Conservation (phyloP, 768 basidiomycete species). For the Hygrophoropsis aurantiaca region DNA sequence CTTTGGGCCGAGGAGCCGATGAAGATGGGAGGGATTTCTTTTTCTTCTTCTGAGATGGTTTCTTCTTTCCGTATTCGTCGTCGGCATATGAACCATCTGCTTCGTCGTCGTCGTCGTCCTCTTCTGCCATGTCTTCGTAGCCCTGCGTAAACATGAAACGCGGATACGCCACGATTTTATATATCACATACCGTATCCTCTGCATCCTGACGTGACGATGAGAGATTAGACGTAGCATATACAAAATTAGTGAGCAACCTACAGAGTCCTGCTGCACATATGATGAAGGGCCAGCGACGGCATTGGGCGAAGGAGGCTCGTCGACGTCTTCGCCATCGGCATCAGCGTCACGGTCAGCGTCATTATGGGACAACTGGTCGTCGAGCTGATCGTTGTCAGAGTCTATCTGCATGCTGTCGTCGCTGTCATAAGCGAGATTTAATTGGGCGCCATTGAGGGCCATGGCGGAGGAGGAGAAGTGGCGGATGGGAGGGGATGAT, state of each 20-base stretch:
- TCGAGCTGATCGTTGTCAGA: conserved; percentile 44
- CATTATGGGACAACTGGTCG: conserved; percentile 38
- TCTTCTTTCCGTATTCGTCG: conserved; percentile 74
- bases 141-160: conserved; percentile 49
- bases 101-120: conserved; percentile 58
- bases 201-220: conserved; percentile 17
- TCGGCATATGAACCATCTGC: conserved; percentile 80
- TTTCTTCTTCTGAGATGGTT: conserved; percentile 68
- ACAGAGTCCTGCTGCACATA: conserved; percentile 63
- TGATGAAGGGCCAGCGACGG: conserved; percentile 39
- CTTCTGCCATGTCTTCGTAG: conserved; percentile 51
- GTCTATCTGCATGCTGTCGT: conserved; percentile 73
- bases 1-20: conserved; percentile 54
- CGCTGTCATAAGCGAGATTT: conserved; percentile 52
- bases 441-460: conserved; percentile 43
- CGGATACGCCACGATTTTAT: conserved; percentile 10
- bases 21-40: conserved; percentile 41
- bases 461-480: conserved; percentile 23
- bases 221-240: conserved; percentile 3
- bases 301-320: conserved; percentile 35
- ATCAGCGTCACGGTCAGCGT: conserved; percentile 41
- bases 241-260: conserved; percentile 29
- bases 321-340: conserved; percentile 43
- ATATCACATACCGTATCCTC: conserved; percentile 31
- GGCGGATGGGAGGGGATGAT: conserved; percentile 21